Evolutionary conservation across 495 filamentous ascomycete species (phyloP).

Genomic region (Penicillium taxi): DNA sequence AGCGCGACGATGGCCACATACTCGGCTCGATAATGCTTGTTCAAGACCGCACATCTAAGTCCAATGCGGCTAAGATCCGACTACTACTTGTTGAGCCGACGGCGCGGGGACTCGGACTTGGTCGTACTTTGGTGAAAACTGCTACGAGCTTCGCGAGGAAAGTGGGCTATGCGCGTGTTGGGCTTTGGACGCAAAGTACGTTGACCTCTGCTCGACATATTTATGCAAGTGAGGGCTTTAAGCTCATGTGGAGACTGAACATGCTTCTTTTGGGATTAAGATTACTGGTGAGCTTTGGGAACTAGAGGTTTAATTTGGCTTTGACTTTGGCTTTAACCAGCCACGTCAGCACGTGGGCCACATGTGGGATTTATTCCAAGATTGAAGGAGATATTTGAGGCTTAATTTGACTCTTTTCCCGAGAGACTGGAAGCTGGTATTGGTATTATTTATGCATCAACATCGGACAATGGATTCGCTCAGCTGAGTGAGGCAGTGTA

Average conservation of each 20-base stretch:
- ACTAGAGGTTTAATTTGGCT: constrained; percentile 5
- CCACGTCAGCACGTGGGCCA: no score
- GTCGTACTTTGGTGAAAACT: constrained; percentile 13
- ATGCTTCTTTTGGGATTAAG: constrained; percentile 16
- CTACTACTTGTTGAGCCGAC: constrained; percentile 22
- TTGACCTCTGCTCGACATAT: constrained; percentile 16
- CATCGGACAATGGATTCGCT: no score
- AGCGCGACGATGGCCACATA: constrained; percentile 14
- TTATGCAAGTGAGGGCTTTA: constrained; percentile 23
- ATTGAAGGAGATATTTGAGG: no score
- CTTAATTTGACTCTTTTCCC: no score
- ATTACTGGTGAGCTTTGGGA: constrained; percentile 20
- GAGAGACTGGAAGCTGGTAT: no score
- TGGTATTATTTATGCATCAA: no score
- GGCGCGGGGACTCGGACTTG: constrained; percentile 22
- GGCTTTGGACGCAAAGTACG: constrained; percentile 23
- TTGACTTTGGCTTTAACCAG: not conserved
- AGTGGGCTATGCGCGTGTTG: constrained; percentile 18
- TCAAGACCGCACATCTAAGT: constrained; percentile 10
- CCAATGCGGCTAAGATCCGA: constrained; percentile 19
- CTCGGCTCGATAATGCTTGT: constrained; percentile 26
- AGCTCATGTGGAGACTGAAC: constrained; percentile 17
- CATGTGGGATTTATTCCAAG: no score
- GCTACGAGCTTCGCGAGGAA: constrained; percentile 23
- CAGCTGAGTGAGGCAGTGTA: constrained; percentile 1